Evolutionary conservation across 352 stramenopile species (phyloP), one percentile per base, ranked within the genome.

Genomic region (Phytophthora pistaciae): DNA sequence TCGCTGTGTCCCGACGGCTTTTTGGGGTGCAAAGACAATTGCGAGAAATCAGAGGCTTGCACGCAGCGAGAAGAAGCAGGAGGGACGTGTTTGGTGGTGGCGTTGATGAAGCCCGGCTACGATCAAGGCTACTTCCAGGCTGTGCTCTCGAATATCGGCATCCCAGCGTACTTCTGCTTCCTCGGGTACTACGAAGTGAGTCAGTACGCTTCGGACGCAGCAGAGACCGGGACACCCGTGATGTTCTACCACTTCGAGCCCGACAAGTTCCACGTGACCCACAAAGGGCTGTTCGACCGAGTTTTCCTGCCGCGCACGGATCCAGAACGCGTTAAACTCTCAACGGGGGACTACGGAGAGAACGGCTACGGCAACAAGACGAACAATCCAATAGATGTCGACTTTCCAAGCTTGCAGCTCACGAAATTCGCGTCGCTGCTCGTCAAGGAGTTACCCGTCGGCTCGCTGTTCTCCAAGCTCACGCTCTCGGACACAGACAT

Each of bases 101-200:
- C 68, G 3, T 72, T 92, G 61, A 89, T 89, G 78, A 69, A 73
- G 54, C 60, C 70, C 33, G 76, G 66, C 9, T 87, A 75, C 33
- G 82, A 91, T 25, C 66, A 65, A 2, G 82, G 75, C 0, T 92
- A 83, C 27, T 70, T 88, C 27, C 79, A 86, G 49, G 70, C 82
- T 0, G 61, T 82, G 14, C 44, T 91, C 16, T 62, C 68, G 16
- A 92, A 91, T 71, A 44, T 83, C 13, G 61, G 69, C 10, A 78
- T 92, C 10, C 83, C 83, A 3, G 78, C 84, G 0, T 92, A 91
- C 71, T 90, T 92, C 38, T 92, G 82, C 67, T 92, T 90, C 53
- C 50, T 88, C 21, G 80, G 80, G 0, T 87, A 87, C 42, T 68
- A 58, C 8, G 77, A 58, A 10, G 62, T 85, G 10, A 65, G 78